Conservation (phyloP, 2,329 filamentous ascomycete genomes). For the Fusarium sp. region DNA sequence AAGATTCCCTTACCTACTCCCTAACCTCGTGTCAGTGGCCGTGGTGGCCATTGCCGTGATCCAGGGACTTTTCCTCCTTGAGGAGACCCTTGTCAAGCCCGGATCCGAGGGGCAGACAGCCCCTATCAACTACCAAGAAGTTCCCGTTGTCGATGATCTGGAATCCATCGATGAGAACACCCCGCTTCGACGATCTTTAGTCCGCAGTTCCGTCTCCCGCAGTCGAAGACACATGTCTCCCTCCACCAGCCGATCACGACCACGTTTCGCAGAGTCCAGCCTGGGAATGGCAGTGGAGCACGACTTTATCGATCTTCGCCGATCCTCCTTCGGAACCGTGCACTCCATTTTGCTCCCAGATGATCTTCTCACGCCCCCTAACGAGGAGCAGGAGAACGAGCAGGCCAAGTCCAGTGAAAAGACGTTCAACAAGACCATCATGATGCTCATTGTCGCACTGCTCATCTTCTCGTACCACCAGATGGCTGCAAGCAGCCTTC, state of each 20-base stretch:
- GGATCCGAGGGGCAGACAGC: neutral
- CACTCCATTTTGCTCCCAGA: conserved; percentile 51
- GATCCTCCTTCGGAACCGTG: conserved; percentile 56
- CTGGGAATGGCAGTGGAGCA: conserved; percentile 36
- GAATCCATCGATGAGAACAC: conserved; percentile 34
- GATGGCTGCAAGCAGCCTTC: conserved; percentile 57
- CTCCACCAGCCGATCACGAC: conserved; percentile 33
- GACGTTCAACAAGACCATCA: conserved; percentile 51
- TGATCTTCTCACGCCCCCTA: conserved; percentile 31
- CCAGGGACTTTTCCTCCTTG: conserved; percentile 71
- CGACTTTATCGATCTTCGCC: conserved; percentile 39
- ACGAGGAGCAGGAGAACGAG: conserved; percentile 24
- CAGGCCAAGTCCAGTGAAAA: conserved; percentile 31
- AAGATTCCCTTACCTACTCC: conserved; percentile 69
- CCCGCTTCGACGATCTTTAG: conserved; percentile 32
- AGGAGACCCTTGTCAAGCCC: conserved; percentile 51
- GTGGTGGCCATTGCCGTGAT: conserved; percentile 74
- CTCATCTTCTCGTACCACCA: conserved; percentile 58
- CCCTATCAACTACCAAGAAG: conserved; percentile 34
- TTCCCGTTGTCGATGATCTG: conserved; percentile 32
- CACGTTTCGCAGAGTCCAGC: conserved; percentile 37
- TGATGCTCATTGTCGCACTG: conserved; percentile 52
- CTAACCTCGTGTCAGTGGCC: conserved; percentile 65
- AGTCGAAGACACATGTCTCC: conserved; percentile 26
- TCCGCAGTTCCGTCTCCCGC: conserved; percentile 21